Percentiles rank a stretch among this genome's conserved stretches.
Conservation (phyloP, 2,329 filamentous ascomycete genomes). For the Cytospora paraplurivora region DNA sequence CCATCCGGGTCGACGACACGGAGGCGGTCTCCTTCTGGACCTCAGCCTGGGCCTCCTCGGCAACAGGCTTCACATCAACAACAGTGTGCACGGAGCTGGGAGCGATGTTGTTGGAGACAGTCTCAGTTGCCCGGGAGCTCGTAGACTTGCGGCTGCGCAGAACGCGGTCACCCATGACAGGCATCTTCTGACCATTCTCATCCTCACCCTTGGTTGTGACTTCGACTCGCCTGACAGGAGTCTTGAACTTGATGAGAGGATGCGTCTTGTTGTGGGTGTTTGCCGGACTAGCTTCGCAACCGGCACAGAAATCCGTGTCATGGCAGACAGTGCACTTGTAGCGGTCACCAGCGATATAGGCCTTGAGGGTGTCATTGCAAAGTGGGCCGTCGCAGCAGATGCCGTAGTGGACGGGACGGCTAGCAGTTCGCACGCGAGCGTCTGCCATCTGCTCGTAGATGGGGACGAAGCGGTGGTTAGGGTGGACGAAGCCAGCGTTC, state of each 20-base stretch:
- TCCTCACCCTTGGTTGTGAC: slow-evolving; percentile 84
- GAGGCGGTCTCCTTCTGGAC: background rate
- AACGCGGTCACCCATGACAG: slow-evolving; percentile 70
- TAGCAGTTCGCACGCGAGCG: slow-evolving; percentile 41
- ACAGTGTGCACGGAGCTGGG: slow-evolving; percentile 68
- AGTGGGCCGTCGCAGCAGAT: slow-evolving; percentile 95
- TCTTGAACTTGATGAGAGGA: slow-evolving; percentile 95
- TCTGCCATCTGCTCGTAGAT: slow-evolving; percentile 67
- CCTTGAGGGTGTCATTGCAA: slow-evolving; percentile 63
- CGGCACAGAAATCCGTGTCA: slow-evolving; percentile 92
- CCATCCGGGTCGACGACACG: background rate
- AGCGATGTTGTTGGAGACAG: slow-evolving; percentile 50
- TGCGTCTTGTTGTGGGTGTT: slow-evolving; percentile 94
- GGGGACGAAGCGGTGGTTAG: slow-evolving; percentile 83
- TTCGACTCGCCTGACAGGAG: slow-evolving; percentile 82
- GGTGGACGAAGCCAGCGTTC: slow-evolving; percentile 69
- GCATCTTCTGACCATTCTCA: slow-evolving; percentile 63
- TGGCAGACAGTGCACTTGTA: slow-evolving; percentile 98
- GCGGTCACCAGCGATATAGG: slow-evolving; percentile 81
- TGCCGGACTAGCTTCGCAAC: slow-evolving; percentile 83
- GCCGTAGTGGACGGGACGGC: slow-evolving; percentile 67
- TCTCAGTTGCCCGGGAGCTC: slow-evolving; percentile 55
- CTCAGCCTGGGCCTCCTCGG: slow-evolving; percentile 36
- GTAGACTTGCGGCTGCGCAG: slow-evolving; percentile 36
- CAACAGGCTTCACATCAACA: slow-evolving; percentile 67